Percentiles rank a stretch among this genome's conserved stretches.
Evolutionary conservation across 768 basidiomycete species (phyloP).

Genomic region (Amylocystis lapponica): DNA sequence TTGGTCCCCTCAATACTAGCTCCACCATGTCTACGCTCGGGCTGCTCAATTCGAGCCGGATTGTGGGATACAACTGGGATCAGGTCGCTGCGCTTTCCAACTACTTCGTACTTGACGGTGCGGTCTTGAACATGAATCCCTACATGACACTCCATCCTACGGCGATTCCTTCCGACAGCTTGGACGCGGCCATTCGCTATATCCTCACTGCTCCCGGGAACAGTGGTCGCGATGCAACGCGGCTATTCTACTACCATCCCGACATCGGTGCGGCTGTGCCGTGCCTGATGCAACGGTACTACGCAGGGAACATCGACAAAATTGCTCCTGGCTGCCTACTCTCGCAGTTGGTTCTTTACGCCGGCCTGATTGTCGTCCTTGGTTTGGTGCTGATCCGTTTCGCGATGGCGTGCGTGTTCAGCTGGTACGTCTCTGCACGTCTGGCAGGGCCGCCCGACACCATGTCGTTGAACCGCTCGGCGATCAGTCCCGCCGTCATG

Average conservation of each 20-base stretch:
- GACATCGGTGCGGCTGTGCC: constrained; percentile 63
- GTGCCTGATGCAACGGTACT: constrained; percentile 82
- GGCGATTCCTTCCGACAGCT: constrained; percentile 62
- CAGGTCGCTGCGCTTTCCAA: constrained; percentile 68
- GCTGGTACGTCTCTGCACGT: constrained; percentile 86
- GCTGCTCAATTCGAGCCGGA: constrained; percentile 57
- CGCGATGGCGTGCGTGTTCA: constrained; percentile 93
- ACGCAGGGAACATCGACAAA: constrained; percentile 95
- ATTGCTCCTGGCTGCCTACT: constrained; percentile 94
- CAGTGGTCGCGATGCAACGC: constrained; percentile 85
- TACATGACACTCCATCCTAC: constrained; percentile 73
- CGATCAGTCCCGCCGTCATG: constrained; percentile 92
- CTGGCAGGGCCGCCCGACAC: constrained; percentile 74
- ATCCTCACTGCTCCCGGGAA: constrained; percentile 46
- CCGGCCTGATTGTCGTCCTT: constrained; percentile 87
- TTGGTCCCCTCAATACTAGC: constrained; percentile 51
- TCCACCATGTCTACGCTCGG: constrained; percentile 56
- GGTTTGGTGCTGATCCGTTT: constrained; percentile 89
- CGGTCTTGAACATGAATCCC: constrained; percentile 87
- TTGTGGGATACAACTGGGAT: constrained; percentile 88
- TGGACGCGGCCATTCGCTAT: constrained; percentile 80
- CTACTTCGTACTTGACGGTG: constrained; percentile 89
- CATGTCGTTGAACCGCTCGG: constrained; percentile 70
- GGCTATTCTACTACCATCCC: constrained; percentile 70
- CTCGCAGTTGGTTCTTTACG: constrained; percentile 82